Conservation (phyloP, 202 grass and related monocot species). For the Elaeis oleifera region DNA sequence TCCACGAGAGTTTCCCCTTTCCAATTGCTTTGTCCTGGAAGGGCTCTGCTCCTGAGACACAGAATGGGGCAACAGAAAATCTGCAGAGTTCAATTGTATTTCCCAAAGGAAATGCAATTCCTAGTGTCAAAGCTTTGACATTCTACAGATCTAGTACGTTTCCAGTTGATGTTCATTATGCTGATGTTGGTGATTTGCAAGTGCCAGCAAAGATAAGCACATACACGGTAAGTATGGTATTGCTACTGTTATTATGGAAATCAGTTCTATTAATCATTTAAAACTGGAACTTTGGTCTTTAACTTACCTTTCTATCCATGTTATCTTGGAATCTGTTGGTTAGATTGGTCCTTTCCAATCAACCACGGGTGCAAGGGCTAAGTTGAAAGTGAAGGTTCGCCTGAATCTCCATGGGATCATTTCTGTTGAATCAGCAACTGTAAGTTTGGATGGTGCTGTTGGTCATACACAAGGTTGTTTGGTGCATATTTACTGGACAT, state of each 20-base stretch:
- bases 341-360: constrained; percentile 86
- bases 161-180: constrained; percentile 63
- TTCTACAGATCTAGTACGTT: constrained; percentile 68
- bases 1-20: constrained; percentile 79
- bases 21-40: constrained; percentile 85
- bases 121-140: constrained; percentile 67
- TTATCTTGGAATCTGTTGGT: neutral
- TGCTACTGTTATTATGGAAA: neutral
- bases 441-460: constrained; percentile 26
- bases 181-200: constrained; percentile 38
- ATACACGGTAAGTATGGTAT: constrained; percentile 41
- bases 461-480: neutral
- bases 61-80: constrained; percentile 30
- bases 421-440: constrained; percentile 68
- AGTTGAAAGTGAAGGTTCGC: constrained; percentile 81
- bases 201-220: constrained; percentile 65
- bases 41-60: constrained; percentile 33
- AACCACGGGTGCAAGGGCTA: constrained; percentile 54
- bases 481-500: neutral
- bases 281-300: too few relatives aligned
- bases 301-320: neutral
- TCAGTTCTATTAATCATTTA: too few relatives aligned
- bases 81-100: constrained; percentile 67
- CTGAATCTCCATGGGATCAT: constrained; percentile 88
- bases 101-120: constrained; percentile 67